phyloP scores from a whole-genome alignment of 2,329 filamentous ascomycete genomes.

The Cryphonectria radicalis region DNA sequence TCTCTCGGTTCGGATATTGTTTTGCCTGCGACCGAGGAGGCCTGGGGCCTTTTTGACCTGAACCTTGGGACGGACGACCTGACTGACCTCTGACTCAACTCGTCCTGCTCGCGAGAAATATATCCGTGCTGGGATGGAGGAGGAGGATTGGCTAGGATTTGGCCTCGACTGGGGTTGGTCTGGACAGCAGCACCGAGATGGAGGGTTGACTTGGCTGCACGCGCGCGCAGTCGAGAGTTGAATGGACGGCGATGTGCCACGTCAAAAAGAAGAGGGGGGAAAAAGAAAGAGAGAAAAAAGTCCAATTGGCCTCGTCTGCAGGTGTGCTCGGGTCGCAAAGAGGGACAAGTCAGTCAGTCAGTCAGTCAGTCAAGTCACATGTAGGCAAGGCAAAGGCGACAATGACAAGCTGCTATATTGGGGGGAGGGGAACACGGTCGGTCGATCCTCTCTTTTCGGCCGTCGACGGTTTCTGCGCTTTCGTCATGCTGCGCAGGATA shows the following conservation, averaged over 20 bases:
- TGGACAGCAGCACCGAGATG: neutral
- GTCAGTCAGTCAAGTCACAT: neutral
- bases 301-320: neutral
- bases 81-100: neutral
- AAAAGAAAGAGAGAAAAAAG: neutral
- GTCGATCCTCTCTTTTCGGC: neutral
- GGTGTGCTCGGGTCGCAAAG: neutral
- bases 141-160: neutral
- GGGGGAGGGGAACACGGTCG: no score
- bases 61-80: neutral
- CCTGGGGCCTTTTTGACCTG: neutral
- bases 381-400: no score
- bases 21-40: neutral
- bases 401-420: neutral
- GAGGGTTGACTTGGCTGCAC: neutral
- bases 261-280: neutral
- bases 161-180: neutral
- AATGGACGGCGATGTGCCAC: slow-evolving; percentile 13
- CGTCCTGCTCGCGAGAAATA: neutral
- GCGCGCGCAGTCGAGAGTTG: neutral
- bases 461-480: neutral
- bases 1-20: neutral
- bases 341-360: neutral
- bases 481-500: slow-evolving; percentile 1
- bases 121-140: neutral